Base-by-base conservation (phyloP, 805 yeast species). In the Metschnikowia kunwiensis region DNA sequence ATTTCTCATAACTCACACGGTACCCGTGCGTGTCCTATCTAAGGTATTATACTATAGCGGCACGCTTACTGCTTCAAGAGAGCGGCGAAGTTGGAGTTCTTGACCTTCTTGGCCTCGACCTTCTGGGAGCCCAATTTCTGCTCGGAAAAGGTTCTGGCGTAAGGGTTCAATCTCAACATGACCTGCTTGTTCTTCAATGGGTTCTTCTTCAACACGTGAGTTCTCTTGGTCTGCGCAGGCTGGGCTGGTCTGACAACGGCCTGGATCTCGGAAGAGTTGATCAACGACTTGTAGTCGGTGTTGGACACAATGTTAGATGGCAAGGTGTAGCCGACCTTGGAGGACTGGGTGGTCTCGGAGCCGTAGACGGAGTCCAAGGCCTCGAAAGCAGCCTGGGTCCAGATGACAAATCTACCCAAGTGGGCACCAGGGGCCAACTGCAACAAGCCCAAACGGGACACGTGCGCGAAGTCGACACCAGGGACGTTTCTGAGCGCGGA, bases 371-470 rank as follows among this genome's bases (percentile, higher is more conserved):
- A 77, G 80, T 93, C 99, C 67, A 93, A 81, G 63, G 89, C 80
- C 69, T 89, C 84, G 72, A 93, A 88, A 69, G 99, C 99, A 69
- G 87, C 77, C 79, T 89, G 96, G 67, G 98, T 89, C 98, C 98
- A 93, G 87, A 93, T 87, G 66, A 93, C 84, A 66, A 93, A 93
- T 82, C 98, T 89, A 79, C 98, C 98, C 65, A 93, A 78, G 81
- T 93, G 98, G 68, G 97, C 95, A 84, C 98, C 98, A 74, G 98
- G 98, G 62, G 98, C 98, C 66, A 93, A 85, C 80, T 91, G 97
- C 70, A 93, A 83, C 63, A 93, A 79, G 77, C 93, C 93, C 65
- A 93, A 80, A 67, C 89, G 77, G 62, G 83, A 76, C 61, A 93
- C 98, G 70, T 82, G 77, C 62, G 91, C 81, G 65, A 96, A 82